Base-by-base conservation (phyloP, 768 basidiomycete species). In the Gautieria morchelliformis region DNA sequence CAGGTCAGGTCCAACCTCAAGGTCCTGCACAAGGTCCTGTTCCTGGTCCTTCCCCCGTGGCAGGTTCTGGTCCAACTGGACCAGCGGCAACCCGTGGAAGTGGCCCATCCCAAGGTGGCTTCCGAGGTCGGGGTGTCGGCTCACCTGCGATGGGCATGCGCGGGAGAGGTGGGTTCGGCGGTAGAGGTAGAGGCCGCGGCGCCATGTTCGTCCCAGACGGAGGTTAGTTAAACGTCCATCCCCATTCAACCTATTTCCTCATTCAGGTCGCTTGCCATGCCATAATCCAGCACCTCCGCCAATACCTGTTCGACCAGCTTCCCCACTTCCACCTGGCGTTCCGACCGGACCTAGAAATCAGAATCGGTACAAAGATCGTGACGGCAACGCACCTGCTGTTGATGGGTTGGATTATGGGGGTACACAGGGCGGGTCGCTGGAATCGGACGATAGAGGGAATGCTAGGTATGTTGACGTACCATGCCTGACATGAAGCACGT, bases 381-480 rank as follows among this genome's bases (percentile, higher is more conserved):
- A 92, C 65, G 83, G 82, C 15, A 89, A 89, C 64, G 86, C 87
- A 1, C 85, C 88, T 59, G 88, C 88, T 27, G 87, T 89, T 12
- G 89, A 92, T 65, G 89, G 90, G n/a, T 69, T 93, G 64, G 90
- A 93, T 67, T 93, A 93, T 63, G 89, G 88, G 2, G 88, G 84
- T 5, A 70, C 69, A 5, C 65, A 63, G 4, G 65, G 61, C 5
- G 68, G 61, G 2, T 61, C 55, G 6, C 51, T 51, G 8, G 65
- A 63, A 10, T 55, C 60, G 30, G 45, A 78, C 65, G 27, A 73
- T 10, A 69, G 55, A 76, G 77, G 62, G 74, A 67, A 46, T 48
- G 68, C 53, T 66, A 70, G 54, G 50, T 78, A 88, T 61, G 79
- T 83, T 35, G 85, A 87, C 63, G 39, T 52, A 22, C 11, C 24